These are phyloP conservation scores for Coniochaeta sp. DNA, from an alignment of 2,329 filamentous ascomycete genomes.

Conservation along the genomic window DNA sequence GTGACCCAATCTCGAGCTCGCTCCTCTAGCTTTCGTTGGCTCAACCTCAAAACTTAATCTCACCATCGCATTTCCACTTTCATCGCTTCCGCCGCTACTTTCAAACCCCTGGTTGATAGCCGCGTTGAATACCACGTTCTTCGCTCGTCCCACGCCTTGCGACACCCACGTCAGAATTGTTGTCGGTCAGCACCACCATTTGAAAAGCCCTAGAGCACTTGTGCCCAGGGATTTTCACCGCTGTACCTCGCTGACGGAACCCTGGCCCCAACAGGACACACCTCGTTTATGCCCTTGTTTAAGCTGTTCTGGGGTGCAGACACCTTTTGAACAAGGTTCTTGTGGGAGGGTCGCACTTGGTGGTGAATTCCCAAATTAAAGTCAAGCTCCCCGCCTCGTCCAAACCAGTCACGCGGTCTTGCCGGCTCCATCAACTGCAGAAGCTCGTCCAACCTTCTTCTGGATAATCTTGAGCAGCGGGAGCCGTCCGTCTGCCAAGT, in stretches of 20 bases:
- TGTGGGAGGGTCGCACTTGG: not conserved
- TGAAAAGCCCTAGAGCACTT: not conserved
- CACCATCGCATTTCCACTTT: not conserved
- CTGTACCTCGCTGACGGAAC: not conserved
- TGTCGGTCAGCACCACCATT: not conserved
- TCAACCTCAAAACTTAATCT: not conserved
- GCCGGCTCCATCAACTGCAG: not conserved
- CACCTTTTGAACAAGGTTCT: not conserved
- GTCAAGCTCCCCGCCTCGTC: not conserved
- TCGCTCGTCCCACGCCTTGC: not conserved
- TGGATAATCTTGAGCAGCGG: constrained; percentile 1
- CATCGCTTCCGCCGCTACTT: not conserved
- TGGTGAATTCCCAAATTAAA: constrained; percentile 1
- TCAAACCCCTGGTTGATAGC: not conserved
- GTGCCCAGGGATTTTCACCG: not conserved
- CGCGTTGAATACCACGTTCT: not conserved
- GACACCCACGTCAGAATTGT: not conserved
- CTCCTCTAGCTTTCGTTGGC: not conserved
- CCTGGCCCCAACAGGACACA: not conserved
- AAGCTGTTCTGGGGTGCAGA: constrained; percentile 1
- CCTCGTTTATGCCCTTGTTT: not conserved
- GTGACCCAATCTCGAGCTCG: not conserved
- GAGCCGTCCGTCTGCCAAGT: not conserved
- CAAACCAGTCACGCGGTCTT: not conserved
- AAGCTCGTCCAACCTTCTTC: not conserved